phyloP scores from a whole-genome alignment of 2,329 filamentous ascomycete species.

The Fusarium pseudocircinatum region DNA sequence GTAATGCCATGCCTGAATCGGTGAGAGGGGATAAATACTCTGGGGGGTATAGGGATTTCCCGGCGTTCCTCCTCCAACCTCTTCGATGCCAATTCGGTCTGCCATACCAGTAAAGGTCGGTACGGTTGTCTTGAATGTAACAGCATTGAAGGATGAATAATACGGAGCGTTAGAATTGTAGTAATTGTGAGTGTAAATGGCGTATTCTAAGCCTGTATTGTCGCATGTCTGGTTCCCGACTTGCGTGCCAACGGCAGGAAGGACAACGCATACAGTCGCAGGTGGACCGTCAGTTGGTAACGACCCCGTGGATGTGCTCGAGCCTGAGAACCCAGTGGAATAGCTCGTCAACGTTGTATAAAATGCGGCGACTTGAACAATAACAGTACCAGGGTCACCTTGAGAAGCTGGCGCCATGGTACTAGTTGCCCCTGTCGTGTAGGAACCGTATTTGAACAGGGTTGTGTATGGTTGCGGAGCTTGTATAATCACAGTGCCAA shows the following conservation, averaged over 20 bases:
- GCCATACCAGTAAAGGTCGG: background rate
- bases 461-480: background rate
- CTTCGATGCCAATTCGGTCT: background rate
- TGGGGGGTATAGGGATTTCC: background rate
- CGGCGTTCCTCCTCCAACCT: background rate
- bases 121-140: background rate
- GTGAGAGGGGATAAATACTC: background rate
- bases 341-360: background rate
- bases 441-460: background rate
- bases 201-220: background rate
- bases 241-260: background rate
- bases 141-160: background rate
- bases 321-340: background rate
- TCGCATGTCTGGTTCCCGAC: background rate
- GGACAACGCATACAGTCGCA: background rate
- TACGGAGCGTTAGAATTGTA: background rate
- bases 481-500: background rate
- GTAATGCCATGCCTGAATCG: background rate
- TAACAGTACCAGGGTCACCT: background rate
- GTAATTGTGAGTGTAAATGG: background rate
- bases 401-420: background rate
- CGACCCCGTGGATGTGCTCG: background rate
- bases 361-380: background rate
- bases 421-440: background rate
- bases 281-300: background rate